phyloP scores from a whole-genome alignment of 768 basidiomycete genomes.

The Rhizopogon salebrosus region DNA sequence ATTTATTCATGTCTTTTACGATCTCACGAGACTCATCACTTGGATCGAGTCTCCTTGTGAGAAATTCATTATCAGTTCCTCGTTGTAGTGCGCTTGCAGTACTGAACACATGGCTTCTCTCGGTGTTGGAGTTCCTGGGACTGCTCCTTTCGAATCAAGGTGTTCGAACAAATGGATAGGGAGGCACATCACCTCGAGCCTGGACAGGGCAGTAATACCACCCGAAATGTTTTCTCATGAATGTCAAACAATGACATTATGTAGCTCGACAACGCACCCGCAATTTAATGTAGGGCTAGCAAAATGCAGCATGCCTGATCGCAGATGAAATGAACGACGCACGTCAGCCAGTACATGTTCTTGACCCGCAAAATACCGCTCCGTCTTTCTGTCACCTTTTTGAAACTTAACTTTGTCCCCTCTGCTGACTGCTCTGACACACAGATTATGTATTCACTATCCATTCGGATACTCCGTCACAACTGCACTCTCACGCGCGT shows the following conservation, averaged over 20 bases:
- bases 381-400: background rate
- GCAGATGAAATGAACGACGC: background rate
- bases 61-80: background rate
- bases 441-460: background rate
- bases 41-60: background rate
- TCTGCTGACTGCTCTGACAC: background rate
- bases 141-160: background rate
- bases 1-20: background rate
- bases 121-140: background rate
- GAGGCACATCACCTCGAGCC: background rate
- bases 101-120: background rate
- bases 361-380: background rate
- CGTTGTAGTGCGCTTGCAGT: background rate
- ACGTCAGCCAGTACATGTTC: background rate
- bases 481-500: background rate
- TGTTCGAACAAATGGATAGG: background rate
- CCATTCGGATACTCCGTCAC: background rate
- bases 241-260: background rate
- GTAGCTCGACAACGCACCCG: background rate
- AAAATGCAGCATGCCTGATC: too few species aligned
- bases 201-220: background rate
- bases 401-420: background rate
- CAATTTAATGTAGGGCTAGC: background rate
- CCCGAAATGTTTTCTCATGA: background rate
- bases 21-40: background rate